A percentile compares a stretch with the other conserved stretches of the same genome.
Conservation (phyloP, 2,329 filamentous ascomycete species). For the Aspergillus pseudoterreus region DNA sequence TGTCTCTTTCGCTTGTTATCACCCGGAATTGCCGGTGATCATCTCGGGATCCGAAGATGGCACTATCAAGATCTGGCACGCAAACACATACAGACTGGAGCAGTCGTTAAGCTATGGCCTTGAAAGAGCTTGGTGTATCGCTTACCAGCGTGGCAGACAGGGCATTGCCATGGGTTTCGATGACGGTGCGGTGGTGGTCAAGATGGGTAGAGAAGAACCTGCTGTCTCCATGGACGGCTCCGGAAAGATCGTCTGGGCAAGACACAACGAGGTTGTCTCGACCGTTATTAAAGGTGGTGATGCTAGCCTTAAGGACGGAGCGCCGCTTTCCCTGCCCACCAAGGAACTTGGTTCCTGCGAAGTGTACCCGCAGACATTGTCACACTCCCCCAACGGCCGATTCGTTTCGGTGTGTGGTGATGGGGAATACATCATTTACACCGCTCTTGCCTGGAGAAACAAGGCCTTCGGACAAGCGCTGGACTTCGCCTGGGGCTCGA, state of each 20-base stretch:
- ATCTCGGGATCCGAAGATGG: slow-evolving; percentile 97
- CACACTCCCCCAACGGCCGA: slow-evolving; percentile 92
- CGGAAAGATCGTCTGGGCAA: slow-evolving; percentile 94
- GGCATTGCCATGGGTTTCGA: slow-evolving; percentile 95
- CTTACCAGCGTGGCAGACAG: slow-evolving; percentile 91
- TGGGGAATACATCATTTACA: slow-evolving; percentile 98
- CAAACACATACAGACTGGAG: slow-evolving; percentile 93
- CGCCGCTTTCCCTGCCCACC: slow-evolving; percentile 77
- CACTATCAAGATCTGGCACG: slow-evolving; percentile 97
- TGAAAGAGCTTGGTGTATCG: slow-evolving; percentile 95
- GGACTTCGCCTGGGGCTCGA: slow-evolving; percentile 95
- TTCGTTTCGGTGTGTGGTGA: slow-evolving; percentile 90
- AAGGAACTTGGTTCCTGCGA: slow-evolving; percentile 97
- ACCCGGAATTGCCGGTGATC: slow-evolving; percentile 93
- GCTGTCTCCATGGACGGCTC: slow-evolving; percentile 96
- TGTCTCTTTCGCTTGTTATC: slow-evolving; percentile 96
- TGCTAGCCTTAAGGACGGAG: slow-evolving; percentile 77
- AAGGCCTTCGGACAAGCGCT: slow-evolving; percentile 94
- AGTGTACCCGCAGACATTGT: slow-evolving; percentile 89
- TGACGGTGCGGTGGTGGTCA: slow-evolving; percentile 94
- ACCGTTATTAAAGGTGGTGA: slow-evolving; percentile 93
- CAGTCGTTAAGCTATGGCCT: slow-evolving; percentile 94
- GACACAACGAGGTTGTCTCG: slow-evolving; percentile 91
- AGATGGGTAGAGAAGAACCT: slow-evolving; percentile 94
- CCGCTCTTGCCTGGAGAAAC: slow-evolving; percentile 91